Percentiles rank a stretch among this genome's conserved stretches.
Evolutionary conservation across 352 stramenopile species (phyloP).

Genomic region (Globisporangium cylindrosporum): DNA sequence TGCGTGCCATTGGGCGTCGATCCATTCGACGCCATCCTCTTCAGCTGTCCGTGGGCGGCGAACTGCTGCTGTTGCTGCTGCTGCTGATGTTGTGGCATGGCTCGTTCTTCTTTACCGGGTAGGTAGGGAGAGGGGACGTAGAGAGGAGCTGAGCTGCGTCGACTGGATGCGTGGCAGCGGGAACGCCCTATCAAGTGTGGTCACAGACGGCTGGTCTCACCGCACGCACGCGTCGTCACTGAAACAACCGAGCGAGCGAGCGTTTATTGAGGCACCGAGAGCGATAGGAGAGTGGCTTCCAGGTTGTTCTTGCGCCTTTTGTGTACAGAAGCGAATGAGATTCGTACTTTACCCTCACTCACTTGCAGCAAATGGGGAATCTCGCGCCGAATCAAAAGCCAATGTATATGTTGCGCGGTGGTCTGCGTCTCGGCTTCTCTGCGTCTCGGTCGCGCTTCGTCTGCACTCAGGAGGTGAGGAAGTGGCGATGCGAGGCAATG

Average conservation of each 20-base stretch:
- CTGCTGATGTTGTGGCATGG: slow-evolving; percentile 5
- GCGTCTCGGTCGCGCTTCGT: background rate
- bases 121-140: background rate
- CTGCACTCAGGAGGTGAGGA: background rate
- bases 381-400: background rate
- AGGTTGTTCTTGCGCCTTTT: background rate
- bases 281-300: background rate
- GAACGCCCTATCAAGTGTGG: background rate
- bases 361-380: background rate
- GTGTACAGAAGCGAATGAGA: background rate
- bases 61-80: slow-evolving; percentile 1
- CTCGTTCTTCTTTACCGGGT: background rate
- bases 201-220: background rate
- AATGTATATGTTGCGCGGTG: background rate
- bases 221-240: background rate
- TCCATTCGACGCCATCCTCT: slow-evolving; percentile 17
- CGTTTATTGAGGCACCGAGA: background rate
- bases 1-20: background rate
- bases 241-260: too few relatives aligned
- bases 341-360: background rate
- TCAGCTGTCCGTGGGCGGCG: slow-evolving; percentile 7
- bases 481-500: background rate
- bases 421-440: background rate
- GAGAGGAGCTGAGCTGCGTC: background rate
- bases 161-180: background rate